Evolutionary conservation across 805 yeast genomes (phyloP).

Genomic region (Starmerella ratchasimensis): DNA sequence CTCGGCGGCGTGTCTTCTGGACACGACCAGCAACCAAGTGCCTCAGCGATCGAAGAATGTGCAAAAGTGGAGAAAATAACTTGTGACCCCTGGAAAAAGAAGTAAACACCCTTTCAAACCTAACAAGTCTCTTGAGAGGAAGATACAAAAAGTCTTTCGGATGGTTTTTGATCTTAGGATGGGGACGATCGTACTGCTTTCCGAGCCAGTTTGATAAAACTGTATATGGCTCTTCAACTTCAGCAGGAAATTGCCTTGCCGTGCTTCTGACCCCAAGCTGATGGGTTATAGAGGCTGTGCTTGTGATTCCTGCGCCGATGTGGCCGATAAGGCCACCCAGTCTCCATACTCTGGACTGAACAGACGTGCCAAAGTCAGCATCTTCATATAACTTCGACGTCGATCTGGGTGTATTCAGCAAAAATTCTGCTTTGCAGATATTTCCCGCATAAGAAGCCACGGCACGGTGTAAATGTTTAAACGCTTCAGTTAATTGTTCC

Average conservation of each 20-base stretch:
- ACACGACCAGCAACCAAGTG: neutral
- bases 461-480: conserved; percentile 1
- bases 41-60: conserved; percentile 2
- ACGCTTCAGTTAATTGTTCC: neutral
- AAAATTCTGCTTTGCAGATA: conserved; percentile 4
- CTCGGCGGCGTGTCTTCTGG: neutral
- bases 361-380: conserved; percentile 2
- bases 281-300: too few species aligned
- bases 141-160: conserved; percentile 5
- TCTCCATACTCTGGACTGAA: neutral
- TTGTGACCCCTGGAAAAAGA: conserved; percentile 2
- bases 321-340: conserved; percentile 1
- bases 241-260: too few species aligned
- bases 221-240: neutral
- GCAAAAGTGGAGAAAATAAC: conserved; percentile 1
- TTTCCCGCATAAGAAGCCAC: conserved; percentile 4
- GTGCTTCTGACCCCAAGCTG: neutral
- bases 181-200: neutral
- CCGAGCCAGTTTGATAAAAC: conserved; percentile 4
- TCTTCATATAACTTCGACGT: conserved; percentile 4
- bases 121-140: conserved; percentile 9
- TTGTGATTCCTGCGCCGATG: neutral
- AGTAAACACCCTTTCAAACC: conserved; percentile 13
- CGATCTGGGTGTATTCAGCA: conserved; percentile 1
- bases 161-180: neutral